phyloP scores from a whole-genome alignment of 2,329 filamentous ascomycete species.

The Lecanoromycetidae sp. region DNA sequence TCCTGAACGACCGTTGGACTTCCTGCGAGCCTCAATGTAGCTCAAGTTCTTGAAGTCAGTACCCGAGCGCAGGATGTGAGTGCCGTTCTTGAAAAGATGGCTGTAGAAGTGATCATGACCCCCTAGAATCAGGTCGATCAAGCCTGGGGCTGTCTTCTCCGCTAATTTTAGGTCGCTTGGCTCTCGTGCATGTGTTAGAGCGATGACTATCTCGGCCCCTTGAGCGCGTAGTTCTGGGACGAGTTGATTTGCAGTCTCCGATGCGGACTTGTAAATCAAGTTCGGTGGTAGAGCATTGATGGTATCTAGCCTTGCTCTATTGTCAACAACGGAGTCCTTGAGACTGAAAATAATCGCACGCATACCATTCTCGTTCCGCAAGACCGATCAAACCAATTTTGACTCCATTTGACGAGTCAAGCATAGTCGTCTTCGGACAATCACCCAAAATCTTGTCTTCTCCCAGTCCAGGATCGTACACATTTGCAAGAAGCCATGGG shows the following conservation, averaged over 20 bases:
- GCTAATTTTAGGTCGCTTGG: slow-evolving; percentile 84
- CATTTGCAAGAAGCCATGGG: slow-evolving; percentile 82
- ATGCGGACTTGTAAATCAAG: slow-evolving; percentile 69
- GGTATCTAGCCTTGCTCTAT: slow-evolving; percentile 51
- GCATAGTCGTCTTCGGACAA: slow-evolving; percentile 60
- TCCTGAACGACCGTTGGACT: slow-evolving; percentile 33
- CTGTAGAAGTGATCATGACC: slow-evolving; percentile 85
- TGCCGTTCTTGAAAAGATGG: slow-evolving; percentile 64
- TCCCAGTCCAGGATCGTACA: slow-evolving; percentile 71
- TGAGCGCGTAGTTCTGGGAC: slow-evolving; percentile 60
- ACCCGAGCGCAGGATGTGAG: slow-evolving; percentile 74
- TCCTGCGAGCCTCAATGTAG: slow-evolving; percentile 66
- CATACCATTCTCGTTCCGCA: slow-evolving; percentile 68
- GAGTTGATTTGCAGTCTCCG: slow-evolving; percentile 60
- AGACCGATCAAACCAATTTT: slow-evolving; percentile 78
- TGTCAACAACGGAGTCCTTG: neutral
- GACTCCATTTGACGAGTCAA: slow-evolving; percentile 70
- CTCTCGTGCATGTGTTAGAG: slow-evolving; percentile 74
- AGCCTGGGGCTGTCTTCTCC: slow-evolving; percentile 52
- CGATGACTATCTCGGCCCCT: slow-evolving; percentile 72
- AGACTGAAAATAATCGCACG: neutral
- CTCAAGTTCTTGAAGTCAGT: slow-evolving; percentile 88
- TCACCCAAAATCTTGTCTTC: slow-evolving; percentile 63
- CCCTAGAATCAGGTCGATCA: slow-evolving; percentile 75
- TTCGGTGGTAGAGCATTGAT: slow-evolving; percentile 77